Base-by-base conservation (phyloP, 345 rosid genomes). In the Jatropha curcas region DNA sequence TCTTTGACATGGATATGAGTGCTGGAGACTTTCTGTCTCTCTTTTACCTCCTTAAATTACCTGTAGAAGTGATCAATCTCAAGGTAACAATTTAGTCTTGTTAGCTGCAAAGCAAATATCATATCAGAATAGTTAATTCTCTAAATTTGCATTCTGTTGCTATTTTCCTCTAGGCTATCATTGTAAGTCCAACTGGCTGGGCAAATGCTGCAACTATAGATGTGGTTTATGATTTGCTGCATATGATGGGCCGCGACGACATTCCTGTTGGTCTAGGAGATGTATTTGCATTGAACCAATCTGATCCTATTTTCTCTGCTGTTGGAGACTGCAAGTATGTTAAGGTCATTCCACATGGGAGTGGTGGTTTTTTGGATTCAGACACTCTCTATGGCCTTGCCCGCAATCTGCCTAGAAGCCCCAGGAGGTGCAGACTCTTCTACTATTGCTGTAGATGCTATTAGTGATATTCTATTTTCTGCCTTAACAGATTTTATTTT, bases 211-310 rank as follows among this genome's bases (percentile, higher is more conserved):
- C 98, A 60, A 89, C 97, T 0, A 84, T 92, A 7, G 98, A 94
- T 69, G 82, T 86, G 22, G 76, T 94, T 45, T 94, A 94, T 57
- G 98, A 94, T 75, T 70, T 94, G 39, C 86, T 92, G 75, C 98
- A 94, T 76, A 94, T 94, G 98, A 94, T 94, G 98, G 97, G 98
- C 37, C 96, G 98, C 0, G 97, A 94, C 6, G 97, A 94, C 81
- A 89, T 94, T 73, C 97, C 87, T 0, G 90, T 94, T 14, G 98
- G 95, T 65, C 71, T 92, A 5, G 98, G 98, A 67, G 84, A 87
- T n/a, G 48, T 87, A 24, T 86, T 81, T 68, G 91, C 93, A 24
- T 60, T 78, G 77, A 92, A 90, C 79, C 97, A 94, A 76, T 78
- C 97, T 3, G 90, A 92, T 73, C 72, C 79, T 9, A 37, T 37